Conservation (phyloP, 73 alveolate genomes). For the Uronychia binucleata region DNA sequence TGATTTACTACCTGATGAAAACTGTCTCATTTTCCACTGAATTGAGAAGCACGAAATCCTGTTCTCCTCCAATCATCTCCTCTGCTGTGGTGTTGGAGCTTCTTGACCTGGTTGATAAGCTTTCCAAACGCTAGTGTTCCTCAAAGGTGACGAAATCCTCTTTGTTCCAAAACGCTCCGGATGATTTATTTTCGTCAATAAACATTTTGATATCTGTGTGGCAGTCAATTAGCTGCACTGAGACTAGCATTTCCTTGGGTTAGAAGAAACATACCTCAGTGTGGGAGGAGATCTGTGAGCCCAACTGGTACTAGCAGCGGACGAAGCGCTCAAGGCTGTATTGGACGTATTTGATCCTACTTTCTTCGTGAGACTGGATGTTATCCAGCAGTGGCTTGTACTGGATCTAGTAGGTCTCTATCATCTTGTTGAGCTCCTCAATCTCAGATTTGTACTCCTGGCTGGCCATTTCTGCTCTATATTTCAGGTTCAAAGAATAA, state of each 20-base stretch:
- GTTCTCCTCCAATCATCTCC: neutral
- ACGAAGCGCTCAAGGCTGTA: constrained; percentile 6
- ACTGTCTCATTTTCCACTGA: constrained; percentile 6
- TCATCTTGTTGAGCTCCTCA: constrained; percentile 6
- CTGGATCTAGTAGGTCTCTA: neutral
- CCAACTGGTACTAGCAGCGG: neutral
- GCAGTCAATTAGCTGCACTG: constrained; percentile 40
- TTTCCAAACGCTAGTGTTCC: neutral
- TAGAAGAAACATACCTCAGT: neutral
- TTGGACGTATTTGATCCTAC: constrained; percentile 13
- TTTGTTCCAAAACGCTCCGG: constrained; percentile 6
- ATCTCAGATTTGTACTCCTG: constrained; percentile 31
- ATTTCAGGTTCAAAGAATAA: constrained; percentile 12
- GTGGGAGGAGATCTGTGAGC: neutral
- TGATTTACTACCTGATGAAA: neutral
- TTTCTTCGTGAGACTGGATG: constrained; percentile 13
- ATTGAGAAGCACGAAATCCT: neutral
- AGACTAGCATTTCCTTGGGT: constrained; percentile 12
- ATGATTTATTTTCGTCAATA: constrained; percentile 42
- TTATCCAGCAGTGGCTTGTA: constrained; percentile 15
- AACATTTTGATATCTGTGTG: constrained; percentile 50
- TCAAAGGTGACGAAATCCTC: constrained; percentile 11
- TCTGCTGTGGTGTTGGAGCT: neutral
- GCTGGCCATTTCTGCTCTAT: constrained; percentile 22
- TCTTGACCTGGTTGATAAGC: constrained; percentile 1